Evolutionary conservation across 768 basidiomycete species (phyloP), one percentile per base, ranked within the genome.

Genomic region (Lactifluus pinguis): DNA sequence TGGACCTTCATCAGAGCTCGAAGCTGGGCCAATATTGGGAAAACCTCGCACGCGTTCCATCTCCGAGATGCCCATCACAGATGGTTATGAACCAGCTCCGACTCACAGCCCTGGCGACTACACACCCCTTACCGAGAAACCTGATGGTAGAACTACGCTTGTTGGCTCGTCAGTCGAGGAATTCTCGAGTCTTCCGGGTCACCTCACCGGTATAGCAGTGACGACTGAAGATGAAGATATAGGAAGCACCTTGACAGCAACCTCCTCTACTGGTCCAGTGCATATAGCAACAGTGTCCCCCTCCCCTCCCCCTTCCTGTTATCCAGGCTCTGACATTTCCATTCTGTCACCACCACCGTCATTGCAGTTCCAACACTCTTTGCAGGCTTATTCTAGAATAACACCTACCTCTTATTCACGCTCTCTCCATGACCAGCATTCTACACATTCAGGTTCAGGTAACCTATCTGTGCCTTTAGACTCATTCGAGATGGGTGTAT

Each of bases 11-110:
- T 42, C 57, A 41, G 79, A 78, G 62, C 69, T 82, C 2, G 89
- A 92, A 74, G 76, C 79, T 14, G 79, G 83, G 0, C 87, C 89
- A 3, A 91, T 92, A 79, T 87, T 89, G 72, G 73, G 77, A 29
- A 77, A 82, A 36, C 80, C 79, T 6, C 87, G 89, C 64, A 76
- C 71, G 49, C 80, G 85, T 6, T 88, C 88, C 0, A 70, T 77
- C 3, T 89, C 87, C 0, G 88, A 90, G 65, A 63, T 85, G 9
- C 79, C 80, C 4, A 64, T 58, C 49, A 73, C 74, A 19, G 69
- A 75, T 47, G 53, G 60, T 51, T 86, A 87, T 60, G 83, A 83
- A 57, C 79, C 82, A 0, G 75, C 76, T 3, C 62, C 68, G 55
- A 69, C 72, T 3, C 68, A 66, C 29, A 73, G 72, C 53, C 71